A percentile compares a stretch with the other conserved stretches of the same genome.
Conservation (phyloP, 2,329 filamentous ascomycete genomes). For the Karstenula rhodostoma region DNA sequence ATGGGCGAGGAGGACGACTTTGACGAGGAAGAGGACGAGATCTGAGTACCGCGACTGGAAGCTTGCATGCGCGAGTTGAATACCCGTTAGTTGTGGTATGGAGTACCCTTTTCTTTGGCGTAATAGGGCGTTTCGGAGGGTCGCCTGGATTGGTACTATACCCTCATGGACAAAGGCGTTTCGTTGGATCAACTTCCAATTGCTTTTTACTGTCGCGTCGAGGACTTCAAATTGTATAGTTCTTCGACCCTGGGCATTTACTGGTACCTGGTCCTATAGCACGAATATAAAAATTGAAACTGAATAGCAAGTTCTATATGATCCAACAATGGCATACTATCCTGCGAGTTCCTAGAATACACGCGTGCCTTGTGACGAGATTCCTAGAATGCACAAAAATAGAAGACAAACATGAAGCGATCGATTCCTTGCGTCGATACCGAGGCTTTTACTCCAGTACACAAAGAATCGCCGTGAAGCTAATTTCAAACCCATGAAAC, state of each 20-base stretch:
- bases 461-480: no score
- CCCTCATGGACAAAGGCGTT: background rate
- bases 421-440: no score
- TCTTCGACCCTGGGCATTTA: no score
- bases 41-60: conserved; percentile 54
- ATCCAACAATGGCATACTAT: no score
- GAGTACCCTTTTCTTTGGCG: background rate
- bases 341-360: no score
- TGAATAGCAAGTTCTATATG: background rate
- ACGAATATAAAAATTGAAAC: no score
- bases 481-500: no score
- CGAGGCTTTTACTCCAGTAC: no score
- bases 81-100: background rate
- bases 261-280: no score
- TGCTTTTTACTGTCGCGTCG: background rate
- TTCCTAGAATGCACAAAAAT: no score
- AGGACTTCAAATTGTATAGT: background rate
- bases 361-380: no score
- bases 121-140: conserved; percentile 3
- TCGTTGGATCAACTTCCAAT: background rate
- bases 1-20: conserved; percentile 98
- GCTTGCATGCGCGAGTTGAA: background rate
- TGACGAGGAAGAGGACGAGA: conserved; percentile 94
- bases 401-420: no score
- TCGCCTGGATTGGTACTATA: background rate